These are phyloP conservation scores for Hirsutella thompsonii DNA, from an alignment of 2,329 filamentous ascomycete species.

Conservation along the genomic window DNA sequence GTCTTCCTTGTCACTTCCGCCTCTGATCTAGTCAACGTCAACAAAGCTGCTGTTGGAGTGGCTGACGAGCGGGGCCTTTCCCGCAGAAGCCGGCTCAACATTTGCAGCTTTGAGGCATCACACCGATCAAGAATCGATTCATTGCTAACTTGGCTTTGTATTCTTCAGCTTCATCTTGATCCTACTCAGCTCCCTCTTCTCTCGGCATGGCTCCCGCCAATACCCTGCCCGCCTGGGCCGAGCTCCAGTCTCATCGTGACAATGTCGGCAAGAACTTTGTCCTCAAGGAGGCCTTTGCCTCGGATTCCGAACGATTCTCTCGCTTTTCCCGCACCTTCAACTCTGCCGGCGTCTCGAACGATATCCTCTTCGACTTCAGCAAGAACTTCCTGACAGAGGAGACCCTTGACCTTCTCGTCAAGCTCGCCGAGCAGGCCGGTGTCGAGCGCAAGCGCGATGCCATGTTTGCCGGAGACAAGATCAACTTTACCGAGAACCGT, in stretches of 20 bases:
- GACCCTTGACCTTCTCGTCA: conserved; percentile 72
- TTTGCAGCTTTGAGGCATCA: too few species aligned
- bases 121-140: too few species aligned
- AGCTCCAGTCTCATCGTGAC: conserved; percentile 84
- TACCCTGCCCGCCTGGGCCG: conserved; percentile 75
- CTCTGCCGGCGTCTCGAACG: conserved; percentile 68
- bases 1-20: too few species aligned
- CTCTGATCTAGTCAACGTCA: too few species aligned
- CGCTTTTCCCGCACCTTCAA: conserved; percentile 82
- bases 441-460: conserved; percentile 89
- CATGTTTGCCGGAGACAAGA: conserved; percentile 96
- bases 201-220: conserved; percentile 65
- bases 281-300: conserved; percentile 83
- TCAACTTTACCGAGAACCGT: conserved; percentile 97
- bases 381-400: conserved; percentile 98
- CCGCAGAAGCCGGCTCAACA: too few species aligned
- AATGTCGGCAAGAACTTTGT: conserved; percentile 78
- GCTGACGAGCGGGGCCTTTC: too few species aligned
- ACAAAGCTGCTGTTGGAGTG: too few species aligned
- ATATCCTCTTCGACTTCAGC: conserved; percentile 96
- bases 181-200: background rate
- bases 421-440: conserved; percentile 83
- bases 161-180: too few species aligned
- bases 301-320: conserved; percentile 76
- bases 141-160: too few species aligned